phyloP scores from a whole-genome alignment of 2,329 filamentous ascomycete species.

The Neofusicoccum sp. region DNA sequence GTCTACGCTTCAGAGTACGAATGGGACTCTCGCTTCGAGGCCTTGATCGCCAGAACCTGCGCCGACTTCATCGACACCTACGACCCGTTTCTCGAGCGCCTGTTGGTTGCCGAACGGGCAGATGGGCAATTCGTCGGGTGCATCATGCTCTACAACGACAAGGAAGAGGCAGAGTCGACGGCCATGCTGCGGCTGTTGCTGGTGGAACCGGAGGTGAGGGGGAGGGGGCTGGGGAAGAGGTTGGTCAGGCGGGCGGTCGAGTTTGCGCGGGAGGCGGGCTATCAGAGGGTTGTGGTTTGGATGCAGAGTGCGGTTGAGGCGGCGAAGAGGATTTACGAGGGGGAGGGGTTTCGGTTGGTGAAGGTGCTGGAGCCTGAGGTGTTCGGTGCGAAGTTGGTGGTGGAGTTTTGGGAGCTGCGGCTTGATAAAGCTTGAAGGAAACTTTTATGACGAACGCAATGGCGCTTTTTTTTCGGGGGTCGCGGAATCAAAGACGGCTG shows the following conservation, averaged over 20 bases:
- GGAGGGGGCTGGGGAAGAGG: not conserved
- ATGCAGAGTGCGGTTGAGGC: not conserved
- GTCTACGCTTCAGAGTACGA: not conserved
- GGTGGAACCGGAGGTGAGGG: not conserved
- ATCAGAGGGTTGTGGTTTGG: not conserved
- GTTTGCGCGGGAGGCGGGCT: not conserved
- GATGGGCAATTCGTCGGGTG: not conserved
- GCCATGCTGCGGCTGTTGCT: not conserved
- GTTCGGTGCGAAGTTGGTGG: not conserved
- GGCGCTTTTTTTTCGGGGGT: too few relatives aligned
- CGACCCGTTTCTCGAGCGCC: not conserved
- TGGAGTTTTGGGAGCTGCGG: not conserved
- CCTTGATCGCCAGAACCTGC: not conserved
- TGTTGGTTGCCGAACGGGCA: not conserved
- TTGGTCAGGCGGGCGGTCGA: not conserved
- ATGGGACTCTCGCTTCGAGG: not conserved
- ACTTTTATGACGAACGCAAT: too few relatives aligned
- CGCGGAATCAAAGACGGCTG: too few relatives aligned
- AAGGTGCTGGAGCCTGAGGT: not conserved
- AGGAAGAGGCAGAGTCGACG: not conserved
- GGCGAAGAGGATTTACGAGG: not conserved
- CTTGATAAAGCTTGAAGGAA: not conserved
- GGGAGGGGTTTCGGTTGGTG: not conserved
- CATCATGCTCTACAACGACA: slow-evolving; percentile 4
- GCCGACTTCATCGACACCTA: not conserved